Evolutionary conservation across 1,284 basidiomycete genomes (phyloP).

Genomic region (Sporisorium scitamineum): DNA sequence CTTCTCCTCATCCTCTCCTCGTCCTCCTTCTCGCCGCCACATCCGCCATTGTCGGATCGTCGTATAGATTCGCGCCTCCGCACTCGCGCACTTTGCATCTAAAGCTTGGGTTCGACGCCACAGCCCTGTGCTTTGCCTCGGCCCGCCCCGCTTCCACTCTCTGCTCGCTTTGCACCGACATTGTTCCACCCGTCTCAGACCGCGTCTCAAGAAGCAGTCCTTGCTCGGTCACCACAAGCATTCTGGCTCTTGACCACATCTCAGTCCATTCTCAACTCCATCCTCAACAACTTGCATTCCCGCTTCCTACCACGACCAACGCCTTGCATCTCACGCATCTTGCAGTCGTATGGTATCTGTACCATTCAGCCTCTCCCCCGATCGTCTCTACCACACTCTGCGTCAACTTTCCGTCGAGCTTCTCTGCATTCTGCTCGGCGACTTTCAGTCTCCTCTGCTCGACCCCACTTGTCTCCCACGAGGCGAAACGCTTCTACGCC

Average conservation of each 20-base stretch:
- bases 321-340: not conserved
- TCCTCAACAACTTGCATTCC: not conserved
- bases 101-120: not conserved
- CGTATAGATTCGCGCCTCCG: not conserved
- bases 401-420: not conserved
- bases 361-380: not conserved
- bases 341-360: too few species aligned
- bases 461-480: not conserved
- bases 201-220: not conserved
- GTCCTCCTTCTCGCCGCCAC: not conserved
- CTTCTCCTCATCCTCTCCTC: not conserved
- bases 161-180: not conserved
- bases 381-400: not conserved
- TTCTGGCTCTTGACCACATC: not conserved
- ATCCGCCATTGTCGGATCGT: not conserved
- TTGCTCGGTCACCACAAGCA: not conserved
- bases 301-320: not conserved
- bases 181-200: not conserved
- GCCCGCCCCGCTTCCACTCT: not conserved
- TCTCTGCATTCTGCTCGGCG: not conserved
- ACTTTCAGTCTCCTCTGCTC: too few species aligned
- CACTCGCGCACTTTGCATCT: not conserved
- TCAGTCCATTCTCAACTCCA: not conserved
- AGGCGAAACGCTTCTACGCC: not conserved
- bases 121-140: not conserved